Base-by-base conservation (phyloP, 2,329 filamentous ascomycete genomes). In the Dactylellina sp. region DNA sequence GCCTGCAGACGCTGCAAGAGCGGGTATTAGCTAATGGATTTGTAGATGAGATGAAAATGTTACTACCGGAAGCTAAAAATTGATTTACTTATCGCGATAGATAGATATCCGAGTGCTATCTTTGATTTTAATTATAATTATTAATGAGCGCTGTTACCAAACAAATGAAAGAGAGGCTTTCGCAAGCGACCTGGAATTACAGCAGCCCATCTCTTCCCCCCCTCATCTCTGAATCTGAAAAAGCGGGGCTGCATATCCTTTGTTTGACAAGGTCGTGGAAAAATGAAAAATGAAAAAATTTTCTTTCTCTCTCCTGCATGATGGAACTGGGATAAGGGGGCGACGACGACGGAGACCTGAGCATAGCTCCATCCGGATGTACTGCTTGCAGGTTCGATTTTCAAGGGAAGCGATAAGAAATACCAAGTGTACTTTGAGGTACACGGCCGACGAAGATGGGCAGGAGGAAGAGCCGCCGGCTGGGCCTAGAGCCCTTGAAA, bases 1-100 rank as follows among this genome's bases (percentile, higher is more conserved):
- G 28, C 28, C 28, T 32, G 28, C 28, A 32, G 28, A 32, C 9
- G 4, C 37, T 57, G 53, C 53, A 57, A 32, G 53, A 47, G 52
- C 70, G 70, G 70, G 70, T 74, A 74, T 74, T 74, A 74, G 70
- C 70, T 74, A 74, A 74, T 74, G 37, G 70, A 74, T 74, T 60
- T 57, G 40, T 57, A 74, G 55, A 66, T 74, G 70, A 55, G 70
- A 74, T 37, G 70, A 74, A 74, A 74, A 50, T 12, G 6, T 47
- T 14, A 12, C 12, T 40, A 12, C 39, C 14, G 28, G 9, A 32
- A 32, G 28, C 28, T 32, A 32, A 32, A 32, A 32, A 4, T 4
- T n/a, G n/a, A n/a, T n/a, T 4, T 32, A 32, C 9, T 9, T 32
- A 32, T 32, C 28, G 28, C 28, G 28, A 32, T 32, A 32, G 28